Evolutionary conservation across 2,329 filamentous ascomycete genomes (phyloP).

Genomic region (Trichoderma sp.): DNA sequence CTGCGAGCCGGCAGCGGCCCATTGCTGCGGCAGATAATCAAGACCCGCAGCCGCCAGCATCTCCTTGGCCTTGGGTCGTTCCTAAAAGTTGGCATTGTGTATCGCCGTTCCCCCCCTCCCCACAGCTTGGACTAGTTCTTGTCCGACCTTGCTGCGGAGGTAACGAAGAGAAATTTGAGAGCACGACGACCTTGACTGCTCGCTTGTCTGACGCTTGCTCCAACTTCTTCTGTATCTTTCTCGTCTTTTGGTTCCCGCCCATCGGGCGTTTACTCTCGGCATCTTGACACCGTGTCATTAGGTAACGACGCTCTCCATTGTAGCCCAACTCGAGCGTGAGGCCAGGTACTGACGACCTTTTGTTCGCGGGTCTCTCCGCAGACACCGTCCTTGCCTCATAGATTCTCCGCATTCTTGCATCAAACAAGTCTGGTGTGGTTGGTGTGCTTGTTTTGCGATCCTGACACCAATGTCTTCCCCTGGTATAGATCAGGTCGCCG

Average conservation of each 20-base stretch:
- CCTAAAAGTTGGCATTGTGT: background rate
- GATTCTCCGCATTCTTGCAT: background rate
- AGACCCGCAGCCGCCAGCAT: conserved; percentile 9
- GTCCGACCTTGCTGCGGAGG: conserved; percentile 8
- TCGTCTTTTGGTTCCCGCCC: conserved; percentile 2
- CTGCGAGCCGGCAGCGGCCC: conserved; percentile 3
- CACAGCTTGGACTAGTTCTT: conserved; percentile 11
- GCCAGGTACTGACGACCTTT: background rate
- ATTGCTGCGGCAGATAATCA: conserved; percentile 1
- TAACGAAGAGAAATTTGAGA: background rate
- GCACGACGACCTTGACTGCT: conserved; percentile 9
- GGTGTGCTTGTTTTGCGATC: background rate
- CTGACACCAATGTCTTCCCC: conserved; percentile 33
- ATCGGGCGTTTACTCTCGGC: background rate
- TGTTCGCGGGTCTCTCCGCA: background rate
- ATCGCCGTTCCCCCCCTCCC: background rate
- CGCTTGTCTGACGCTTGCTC: conserved; percentile 1
- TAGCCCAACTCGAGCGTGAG: background rate
- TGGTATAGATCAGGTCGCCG: conserved; percentile 42
- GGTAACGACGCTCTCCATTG: conserved; percentile 3
- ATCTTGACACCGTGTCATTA: conserved; percentile 10
- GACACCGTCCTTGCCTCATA: background rate
- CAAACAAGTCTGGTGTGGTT: conserved; percentile 6
- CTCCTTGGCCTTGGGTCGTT: background rate
- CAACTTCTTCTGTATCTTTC: background rate